Evolutionary conservation across 2,329 filamentous ascomycete genomes (phyloP).

Genomic region (Sarocladium kiliense): DNA sequence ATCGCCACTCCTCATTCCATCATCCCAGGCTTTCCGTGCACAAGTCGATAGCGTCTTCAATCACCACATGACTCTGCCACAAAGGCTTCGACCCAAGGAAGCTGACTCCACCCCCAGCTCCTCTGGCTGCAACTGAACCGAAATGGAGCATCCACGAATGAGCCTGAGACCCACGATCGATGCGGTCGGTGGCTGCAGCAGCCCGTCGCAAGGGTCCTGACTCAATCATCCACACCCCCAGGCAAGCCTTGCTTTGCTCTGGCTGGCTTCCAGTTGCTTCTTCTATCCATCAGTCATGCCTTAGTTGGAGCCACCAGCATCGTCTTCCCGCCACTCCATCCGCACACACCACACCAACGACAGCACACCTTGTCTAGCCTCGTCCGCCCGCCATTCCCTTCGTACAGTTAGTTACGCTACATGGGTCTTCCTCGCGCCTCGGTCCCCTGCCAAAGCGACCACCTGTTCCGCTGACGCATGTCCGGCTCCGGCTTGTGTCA

Average conservation of each 20-base stretch:
- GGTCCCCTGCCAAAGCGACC: slow-evolving; percentile 7
- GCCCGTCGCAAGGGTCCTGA: slow-evolving; percentile 7
- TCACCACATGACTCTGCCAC: slow-evolving; percentile 1
- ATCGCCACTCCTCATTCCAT: neutral
- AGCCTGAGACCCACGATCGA: neutral
- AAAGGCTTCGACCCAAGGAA: neutral
- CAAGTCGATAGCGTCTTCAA: neutral
- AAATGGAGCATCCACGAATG: slow-evolving; percentile 1
- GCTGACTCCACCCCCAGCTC: slow-evolving; percentile 2
- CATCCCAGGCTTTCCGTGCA: neutral
- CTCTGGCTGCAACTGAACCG: neutral
- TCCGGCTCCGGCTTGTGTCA: slow-evolving; percentile 9
- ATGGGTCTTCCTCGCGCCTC: slow-evolving; percentile 1
- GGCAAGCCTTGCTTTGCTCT: neutral
- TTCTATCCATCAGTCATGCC: neutral
- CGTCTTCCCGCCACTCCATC: neutral
- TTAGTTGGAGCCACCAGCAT: neutral
- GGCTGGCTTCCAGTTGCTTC: neutral
- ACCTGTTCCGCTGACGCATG: slow-evolving; percentile 8
- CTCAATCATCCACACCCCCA: slow-evolving; percentile 4
- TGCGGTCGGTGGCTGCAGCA: slow-evolving; percentile 7
- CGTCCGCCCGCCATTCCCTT: too few species aligned
- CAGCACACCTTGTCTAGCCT: neutral
- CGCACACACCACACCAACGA: neutral
- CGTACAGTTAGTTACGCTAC: neutral